Base-by-base conservation (phyloP, 2,329 filamentous ascomycete genomes). In the Teratosphaeria viscida region DNA sequence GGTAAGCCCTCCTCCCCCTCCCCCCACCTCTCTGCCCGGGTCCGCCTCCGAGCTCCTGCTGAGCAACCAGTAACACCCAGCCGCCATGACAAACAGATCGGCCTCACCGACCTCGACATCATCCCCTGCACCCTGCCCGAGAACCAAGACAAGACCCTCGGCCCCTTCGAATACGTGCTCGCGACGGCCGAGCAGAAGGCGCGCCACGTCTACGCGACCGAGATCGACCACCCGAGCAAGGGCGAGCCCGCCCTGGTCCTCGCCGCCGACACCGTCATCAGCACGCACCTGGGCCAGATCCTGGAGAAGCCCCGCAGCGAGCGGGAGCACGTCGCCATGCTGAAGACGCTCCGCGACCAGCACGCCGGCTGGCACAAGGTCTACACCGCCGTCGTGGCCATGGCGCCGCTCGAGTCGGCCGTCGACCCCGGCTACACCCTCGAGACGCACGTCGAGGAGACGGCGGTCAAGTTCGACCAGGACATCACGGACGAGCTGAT, bases 261-360 rank as follows among this genome's bases (percentile, higher is more conserved):
- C 61, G 86, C 91, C 0, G 92, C 92, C 39, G 92, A 97, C 73
- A 97, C 94, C 0, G 81, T 99, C 59, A 89, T 99, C 62, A 88
- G 94, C 14, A 87, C 85, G 10, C 81, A 84, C 11, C 78, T 82
- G 49, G 92, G 92, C 0, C 79, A 82, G 57, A 90, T 99, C 57
- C 78, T 99, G 2, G 94, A 99, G 79, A 99, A 99, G 77, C 94
- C 94, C 11, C 81, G 86, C 57, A 89, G 79, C 62, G 89, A 92
- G 74, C 83, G 82, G 5, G 87, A 95, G 52, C 94, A 99, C 74
- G 78, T 92, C 53, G 78, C 82, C 34, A 97, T 95, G 89, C 78
- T 99, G 63, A 87, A 86, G 73, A 82, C 84, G 72, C 78, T 99
- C 69, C 80, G 94, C 52, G 90, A 96, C 75, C 85, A 85, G 60